Base-by-base conservation (phyloP, 1,284 basidiomycete species). In the Ganoderma multipileum region DNA sequence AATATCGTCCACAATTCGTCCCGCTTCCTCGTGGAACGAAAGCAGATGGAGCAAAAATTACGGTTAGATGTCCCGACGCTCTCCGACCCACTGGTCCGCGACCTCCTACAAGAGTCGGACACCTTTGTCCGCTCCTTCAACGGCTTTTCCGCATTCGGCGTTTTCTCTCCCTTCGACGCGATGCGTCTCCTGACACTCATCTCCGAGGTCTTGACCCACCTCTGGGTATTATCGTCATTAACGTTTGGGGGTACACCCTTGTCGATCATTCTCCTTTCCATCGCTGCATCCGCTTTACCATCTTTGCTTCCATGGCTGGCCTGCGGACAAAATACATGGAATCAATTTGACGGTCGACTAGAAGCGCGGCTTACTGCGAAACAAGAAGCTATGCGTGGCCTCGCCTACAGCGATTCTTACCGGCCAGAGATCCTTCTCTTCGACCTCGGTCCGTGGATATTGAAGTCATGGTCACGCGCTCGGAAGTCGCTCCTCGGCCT, bases 71-170 rank as follows among this genome's bases (percentile, higher is more conserved):
- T 94, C 50, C 93, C 92, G 64, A 91, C 92, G 5, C 83, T 94
- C 60, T 84, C 89, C 60, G 90, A 94, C 75, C 90, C 92, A 47
- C 78, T 83, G 69, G 83, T 92, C 26, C 87, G 89, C 65, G 92
- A 93, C 73, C 85, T 95, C 39, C 83, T 95, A n/a, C 88, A 91
- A 72, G 94, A 95, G 80, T 93, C 93, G 18, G 94, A 94, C 74
- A 84, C 91, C 30, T 92, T 93, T 75, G 90, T 92, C 57, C 85
- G 88, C 67, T 92, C 92, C 8, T 91, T 95, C 78, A 88, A 85
- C 72, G 89, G 89, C 61, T 80, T 83, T 71, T 87, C 89, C 44
- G 85, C 89, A 36, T 91, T 92, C 79, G 90, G 91, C 52, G 83
- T 93, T 39, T 83, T 92, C 71, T 93, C 91, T 1, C 91, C 92